Percentiles rank a stretch among this genome's conserved stretches.
phyloP scores from a whole-genome alignment of 352 stramenopile species.

The Globisporangium abappressorium region DNA sequence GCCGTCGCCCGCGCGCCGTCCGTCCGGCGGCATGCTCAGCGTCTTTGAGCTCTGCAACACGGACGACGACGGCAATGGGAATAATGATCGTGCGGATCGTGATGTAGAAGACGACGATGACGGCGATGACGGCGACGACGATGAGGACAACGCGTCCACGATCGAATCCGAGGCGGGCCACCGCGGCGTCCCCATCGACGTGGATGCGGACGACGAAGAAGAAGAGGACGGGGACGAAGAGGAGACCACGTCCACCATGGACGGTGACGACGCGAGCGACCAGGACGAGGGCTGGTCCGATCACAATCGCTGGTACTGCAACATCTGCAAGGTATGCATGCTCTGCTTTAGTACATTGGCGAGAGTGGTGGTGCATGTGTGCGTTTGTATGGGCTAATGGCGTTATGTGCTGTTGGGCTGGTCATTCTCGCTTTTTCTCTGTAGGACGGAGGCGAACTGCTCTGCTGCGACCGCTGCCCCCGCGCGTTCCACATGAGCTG shows the following conservation, averaged over 20 bases:
- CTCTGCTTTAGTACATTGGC: neutral
- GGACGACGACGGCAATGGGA: conserved; percentile 31
- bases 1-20: conserved; percentile 15
- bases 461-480: conserved; percentile 92
- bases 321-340: conserved; percentile 72
- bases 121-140: conserved; percentile 24
- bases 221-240: conserved; percentile 19
- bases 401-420: neutral
- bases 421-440: neutral
- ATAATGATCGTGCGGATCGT: neutral
- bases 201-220: conserved; percentile 32
- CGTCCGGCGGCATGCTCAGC: conserved; percentile 66
- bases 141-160: conserved; percentile 20
- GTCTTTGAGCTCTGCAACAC: conserved; percentile 74
- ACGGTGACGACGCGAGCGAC: conserved; percentile 33
- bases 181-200: conserved; percentile 19
- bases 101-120: conserved; percentile 11
- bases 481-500: conserved; percentile 92
- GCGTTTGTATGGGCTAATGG: neutral
- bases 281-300: conserved; percentile 73
- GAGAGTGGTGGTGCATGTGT: neutral
- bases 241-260: conserved; percentile 27
- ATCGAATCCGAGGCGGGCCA: conserved; percentile 10
- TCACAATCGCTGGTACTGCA: conserved; percentile 89
- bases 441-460: conserved; percentile 73